phyloP scores from a whole-genome alignment of 1,284 basidiomycete species.

The Schizophyllum commune region DNA sequence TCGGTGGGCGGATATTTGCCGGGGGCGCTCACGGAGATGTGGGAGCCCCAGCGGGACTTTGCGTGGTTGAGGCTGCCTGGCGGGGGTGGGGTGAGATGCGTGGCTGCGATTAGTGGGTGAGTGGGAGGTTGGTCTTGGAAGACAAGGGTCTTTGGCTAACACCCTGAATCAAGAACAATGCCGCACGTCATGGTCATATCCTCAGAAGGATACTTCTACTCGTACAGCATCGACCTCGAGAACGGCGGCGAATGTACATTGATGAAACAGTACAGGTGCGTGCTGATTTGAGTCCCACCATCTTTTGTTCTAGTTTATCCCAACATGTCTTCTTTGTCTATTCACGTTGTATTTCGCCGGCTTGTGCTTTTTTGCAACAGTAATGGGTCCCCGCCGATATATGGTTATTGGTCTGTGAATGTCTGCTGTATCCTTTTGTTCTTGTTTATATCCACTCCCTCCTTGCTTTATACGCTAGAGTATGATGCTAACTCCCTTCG shows the following conservation, averaged over 20 bases:
- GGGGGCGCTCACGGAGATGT: slow-evolving; percentile 88
- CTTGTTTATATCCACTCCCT: neutral
- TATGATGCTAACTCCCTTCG: neutral
- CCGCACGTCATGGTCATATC: slow-evolving; percentile 98
- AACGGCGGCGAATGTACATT: slow-evolving; percentile 93
- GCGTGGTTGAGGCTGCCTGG: slow-evolving; percentile 85
- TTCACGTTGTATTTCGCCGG: too few species aligned
- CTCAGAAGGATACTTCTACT: slow-evolving; percentile 92
- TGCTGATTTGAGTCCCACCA: neutral
- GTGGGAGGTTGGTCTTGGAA: slow-evolving; percentile 22
- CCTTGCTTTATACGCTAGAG: too few species aligned
- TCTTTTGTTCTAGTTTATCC: neutral
- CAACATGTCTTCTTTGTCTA: neutral
- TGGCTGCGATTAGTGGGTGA: slow-evolving; percentile 82
- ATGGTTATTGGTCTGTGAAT: neutral
- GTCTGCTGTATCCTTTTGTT: neutral
- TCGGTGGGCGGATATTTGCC: slow-evolving; percentile 90
- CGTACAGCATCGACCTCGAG: slow-evolving; percentile 94
- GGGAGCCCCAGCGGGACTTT: slow-evolving; percentile 96
- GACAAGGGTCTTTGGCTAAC: slow-evolving; percentile 1
- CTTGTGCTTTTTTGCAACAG: neutral
- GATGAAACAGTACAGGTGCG: slow-evolving; percentile 84
- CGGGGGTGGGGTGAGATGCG: slow-evolving; percentile 57
- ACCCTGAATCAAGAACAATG: slow-evolving; percentile 53
- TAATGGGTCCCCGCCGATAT: neutral